These are phyloP conservation scores for Trichosanthes truncata DNA, from an alignment of 306 rosid species.

Conservation along the genomic window DNA sequence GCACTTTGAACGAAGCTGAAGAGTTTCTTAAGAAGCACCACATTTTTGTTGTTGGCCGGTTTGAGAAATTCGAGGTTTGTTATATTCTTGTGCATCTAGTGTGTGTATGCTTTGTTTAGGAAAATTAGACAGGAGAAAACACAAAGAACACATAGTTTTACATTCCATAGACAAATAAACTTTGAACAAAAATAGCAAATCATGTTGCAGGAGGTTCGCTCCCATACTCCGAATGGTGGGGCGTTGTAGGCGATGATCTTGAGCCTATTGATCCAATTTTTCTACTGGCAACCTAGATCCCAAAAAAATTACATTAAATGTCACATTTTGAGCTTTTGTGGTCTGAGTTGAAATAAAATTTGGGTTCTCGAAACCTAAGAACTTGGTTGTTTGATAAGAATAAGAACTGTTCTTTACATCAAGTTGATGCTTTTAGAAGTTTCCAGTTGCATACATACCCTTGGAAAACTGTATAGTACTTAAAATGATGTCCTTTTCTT, in stretches of 20 bases:
- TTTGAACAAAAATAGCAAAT: not conserved
- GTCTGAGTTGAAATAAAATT: not conserved
- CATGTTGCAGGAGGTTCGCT: not conserved
- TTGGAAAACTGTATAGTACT: not conserved
- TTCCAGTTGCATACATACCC: not conserved
- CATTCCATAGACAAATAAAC: not conserved
- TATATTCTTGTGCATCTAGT: not conserved
- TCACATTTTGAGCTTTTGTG: not conserved
- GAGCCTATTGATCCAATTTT: not conserved
- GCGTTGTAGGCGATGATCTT: not conserved
- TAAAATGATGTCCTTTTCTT: not conserved
- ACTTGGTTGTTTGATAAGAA: not conserved
- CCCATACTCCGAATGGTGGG: not conserved
- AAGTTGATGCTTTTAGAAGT: not conserved
- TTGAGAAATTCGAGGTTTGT: constrained; percentile 61
- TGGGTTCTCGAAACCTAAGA: not conserved
- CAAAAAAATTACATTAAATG: not conserved
- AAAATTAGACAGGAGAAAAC: not conserved
- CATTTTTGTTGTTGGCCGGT: constrained; percentile 49
- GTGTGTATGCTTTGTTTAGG: not conserved
- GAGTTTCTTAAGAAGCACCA: constrained; percentile 50
- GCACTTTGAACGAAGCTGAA: constrained; percentile 40
- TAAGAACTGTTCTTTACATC: not conserved
- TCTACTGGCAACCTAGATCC: not conserved
- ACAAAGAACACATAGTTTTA: not conserved